These are phyloP conservation scores for Cladobotryum mycophilum DNA, from an alignment of 2,329 filamentous ascomycete genomes.

Conservation along the genomic window DNA sequence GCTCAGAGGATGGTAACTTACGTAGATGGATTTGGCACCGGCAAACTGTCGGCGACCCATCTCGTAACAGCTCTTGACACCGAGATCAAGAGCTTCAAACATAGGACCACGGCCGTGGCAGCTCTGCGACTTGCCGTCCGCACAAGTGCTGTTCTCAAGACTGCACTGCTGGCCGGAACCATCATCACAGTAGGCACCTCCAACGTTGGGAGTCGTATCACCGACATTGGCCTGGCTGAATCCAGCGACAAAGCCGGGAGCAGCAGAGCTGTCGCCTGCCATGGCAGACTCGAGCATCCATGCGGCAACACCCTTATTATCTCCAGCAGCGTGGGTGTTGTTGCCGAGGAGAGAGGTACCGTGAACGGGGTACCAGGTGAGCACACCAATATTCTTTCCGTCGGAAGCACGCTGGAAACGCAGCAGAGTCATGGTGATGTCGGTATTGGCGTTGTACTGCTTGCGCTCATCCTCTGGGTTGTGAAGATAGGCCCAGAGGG, in stretches of 20 bases:
- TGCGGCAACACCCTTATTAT: constrained; percentile 93
- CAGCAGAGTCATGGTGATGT: constrained; percentile 65
- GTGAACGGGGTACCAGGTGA: constrained; percentile 91
- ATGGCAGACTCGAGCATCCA: constrained; percentile 73
- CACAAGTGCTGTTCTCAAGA: constrained; percentile 78
- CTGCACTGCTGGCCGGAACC: constrained; percentile 65
- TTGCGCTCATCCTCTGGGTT: constrained; percentile 74
- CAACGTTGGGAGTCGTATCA: constrained; percentile 82
- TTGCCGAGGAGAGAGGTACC: constrained; percentile 88
- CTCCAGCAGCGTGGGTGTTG: constrained; percentile 85
- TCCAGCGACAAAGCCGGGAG: constrained; percentile 72
- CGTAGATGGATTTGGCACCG: constrained; percentile 44
- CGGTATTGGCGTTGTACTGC: constrained; percentile 51
- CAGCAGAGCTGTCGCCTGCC: constrained; percentile 45
- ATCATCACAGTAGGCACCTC: constrained; percentile 86
- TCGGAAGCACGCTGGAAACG: constrained; percentile 71
- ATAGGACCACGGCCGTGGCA: constrained; percentile 71
- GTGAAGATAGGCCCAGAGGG: constrained; percentile 77
- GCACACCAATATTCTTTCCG: constrained; percentile 67
- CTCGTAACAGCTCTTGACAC: constrained; percentile 68
- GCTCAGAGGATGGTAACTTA: constrained; percentile 18
- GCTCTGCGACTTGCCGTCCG: constrained; percentile 58
- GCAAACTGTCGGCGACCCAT: constrained; percentile 67
- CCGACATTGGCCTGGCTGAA: constrained; percentile 91
- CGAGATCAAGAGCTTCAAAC: constrained; percentile 62